Evolutionary conservation across 306 rosid species (phyloP).

Genomic region (Rubus idaeus): DNA sequence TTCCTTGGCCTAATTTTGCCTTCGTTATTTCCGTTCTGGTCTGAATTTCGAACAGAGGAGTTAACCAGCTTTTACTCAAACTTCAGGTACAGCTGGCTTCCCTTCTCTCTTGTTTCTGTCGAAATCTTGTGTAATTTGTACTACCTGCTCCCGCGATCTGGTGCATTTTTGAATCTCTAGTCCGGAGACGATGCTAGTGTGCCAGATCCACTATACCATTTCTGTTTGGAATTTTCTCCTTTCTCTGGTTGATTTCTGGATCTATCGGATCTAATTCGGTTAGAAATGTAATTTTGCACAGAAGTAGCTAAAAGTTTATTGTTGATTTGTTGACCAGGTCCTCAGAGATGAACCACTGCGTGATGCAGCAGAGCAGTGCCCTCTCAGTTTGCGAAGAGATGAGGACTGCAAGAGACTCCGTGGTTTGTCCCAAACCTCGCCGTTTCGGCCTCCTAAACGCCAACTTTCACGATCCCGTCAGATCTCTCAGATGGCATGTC

Average conservation of each 20-base stretch:
- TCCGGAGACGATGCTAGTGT: no score
- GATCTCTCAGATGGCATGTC: constrained; percentile 64
- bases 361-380: constrained; percentile 50
- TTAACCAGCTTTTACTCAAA: no score
- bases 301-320: not conserved
- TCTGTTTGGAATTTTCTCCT: no score
- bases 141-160: no score
- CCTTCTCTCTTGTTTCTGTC: no score
- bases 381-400: constrained; percentile 67
- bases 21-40: no score
- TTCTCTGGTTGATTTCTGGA: not conserved
- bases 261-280: not conserved
- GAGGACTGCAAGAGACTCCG: constrained; percentile 37
- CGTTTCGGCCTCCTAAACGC: constrained; percentile 50
- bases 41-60: no score
- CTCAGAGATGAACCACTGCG: constrained; percentile 64
- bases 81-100: no score
- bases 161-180: no score
- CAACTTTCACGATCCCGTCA: constrained; percentile 46
- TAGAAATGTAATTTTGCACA: not conserved
- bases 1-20: no score
- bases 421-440: constrained; percentile 93
- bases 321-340: constrained; percentile 11
- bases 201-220: no score
- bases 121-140: no score